These are phyloP conservation scores for Dicorynia guianensis DNA, from an alignment of 306 rosid genomes.

Conservation along the genomic window DNA sequence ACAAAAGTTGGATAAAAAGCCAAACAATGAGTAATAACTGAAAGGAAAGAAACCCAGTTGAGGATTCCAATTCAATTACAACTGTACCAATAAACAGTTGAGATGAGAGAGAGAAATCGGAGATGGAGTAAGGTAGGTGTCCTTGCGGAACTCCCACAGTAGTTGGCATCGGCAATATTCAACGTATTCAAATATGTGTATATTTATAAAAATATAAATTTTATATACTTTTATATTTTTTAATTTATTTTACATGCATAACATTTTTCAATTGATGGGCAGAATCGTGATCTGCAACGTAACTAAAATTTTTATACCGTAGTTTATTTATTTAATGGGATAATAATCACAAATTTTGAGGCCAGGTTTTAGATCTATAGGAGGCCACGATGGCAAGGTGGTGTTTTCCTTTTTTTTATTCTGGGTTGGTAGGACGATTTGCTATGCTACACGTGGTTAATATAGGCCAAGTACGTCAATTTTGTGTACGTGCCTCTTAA, in stretches of 20 bases:
- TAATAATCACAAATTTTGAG: neutral
- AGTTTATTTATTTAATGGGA: no score
- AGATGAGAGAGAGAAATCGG: neutral
- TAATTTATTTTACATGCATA: no score
- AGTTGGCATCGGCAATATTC: neutral
- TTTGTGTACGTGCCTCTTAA: no score
- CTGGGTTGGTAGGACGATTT: no score
- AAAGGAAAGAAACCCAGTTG: conserved; percentile 3
- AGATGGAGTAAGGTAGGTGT: neutral
- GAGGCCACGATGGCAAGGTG: neutral
- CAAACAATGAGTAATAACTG: no score
- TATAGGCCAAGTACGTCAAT: no score
- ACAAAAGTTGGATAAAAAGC: no score
- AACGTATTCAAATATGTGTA: no score
- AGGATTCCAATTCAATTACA: conserved; percentile 1
- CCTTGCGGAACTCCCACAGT: conserved; percentile 13
- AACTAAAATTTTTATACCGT: neutral
- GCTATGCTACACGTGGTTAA: neutral
- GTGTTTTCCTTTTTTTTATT: neutral
- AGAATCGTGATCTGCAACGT: neutral
- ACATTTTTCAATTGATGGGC: neutral
- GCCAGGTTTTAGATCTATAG: conserved; percentile 29
- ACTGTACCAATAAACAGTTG: conserved; percentile 3
- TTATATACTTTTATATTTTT: no score
- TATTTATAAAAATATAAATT: no score